phyloP scores from a whole-genome alignment of 768 basidiomycete species.

The Suillus fuscotomentosus region DNA sequence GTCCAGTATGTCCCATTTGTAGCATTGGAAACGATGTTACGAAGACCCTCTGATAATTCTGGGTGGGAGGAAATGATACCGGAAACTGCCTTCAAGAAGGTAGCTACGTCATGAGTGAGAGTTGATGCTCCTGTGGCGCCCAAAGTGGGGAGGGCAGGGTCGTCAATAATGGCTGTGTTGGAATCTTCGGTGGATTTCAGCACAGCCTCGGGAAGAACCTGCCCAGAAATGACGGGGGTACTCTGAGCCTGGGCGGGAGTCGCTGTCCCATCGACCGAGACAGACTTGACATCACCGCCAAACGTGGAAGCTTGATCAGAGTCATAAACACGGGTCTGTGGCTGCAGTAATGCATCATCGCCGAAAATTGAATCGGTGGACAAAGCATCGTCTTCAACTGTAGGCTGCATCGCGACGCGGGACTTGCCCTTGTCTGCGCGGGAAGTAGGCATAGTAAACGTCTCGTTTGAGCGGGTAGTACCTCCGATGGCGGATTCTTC shows the following conservation, averaged over 20 bases:
- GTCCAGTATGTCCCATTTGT: conserved; percentile 69
- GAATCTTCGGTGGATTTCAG: conserved; percentile 10
- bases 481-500: conserved; percentile 35
- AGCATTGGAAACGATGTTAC: conserved; percentile 61
- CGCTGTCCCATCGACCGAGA: conserved; percentile 18
- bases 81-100: conserved; percentile 55
- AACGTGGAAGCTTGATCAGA: conserved; percentile 23
- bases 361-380: conserved; percentile 43
- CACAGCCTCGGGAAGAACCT: conserved; percentile 17
- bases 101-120: conserved; percentile 63
- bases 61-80: conserved; percentile 63
- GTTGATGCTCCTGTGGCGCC: conserved; percentile 39
- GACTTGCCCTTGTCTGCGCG: conserved; percentile 50
- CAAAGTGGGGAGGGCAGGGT: conserved; percentile 52
- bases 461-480: conserved; percentile 23
- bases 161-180: conserved; percentile 26
- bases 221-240: conserved; percentile 37
- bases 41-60: conserved; percentile 66
- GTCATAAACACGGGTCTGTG: conserved; percentile 60
- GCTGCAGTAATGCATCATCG: conserved; percentile 48
- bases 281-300: conserved; percentile 16
- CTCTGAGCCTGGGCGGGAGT: conserved; percentile 37
- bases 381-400: conserved; percentile 33
- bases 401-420: conserved; percentile 19
- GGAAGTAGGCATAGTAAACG: conserved; percentile 13